Percentiles rank a stretch among this genome's conserved stretches.
Evolutionary conservation across 2,329 filamentous ascomycete species (phyloP).

Genomic region (Neofusicoccum sp.): DNA sequence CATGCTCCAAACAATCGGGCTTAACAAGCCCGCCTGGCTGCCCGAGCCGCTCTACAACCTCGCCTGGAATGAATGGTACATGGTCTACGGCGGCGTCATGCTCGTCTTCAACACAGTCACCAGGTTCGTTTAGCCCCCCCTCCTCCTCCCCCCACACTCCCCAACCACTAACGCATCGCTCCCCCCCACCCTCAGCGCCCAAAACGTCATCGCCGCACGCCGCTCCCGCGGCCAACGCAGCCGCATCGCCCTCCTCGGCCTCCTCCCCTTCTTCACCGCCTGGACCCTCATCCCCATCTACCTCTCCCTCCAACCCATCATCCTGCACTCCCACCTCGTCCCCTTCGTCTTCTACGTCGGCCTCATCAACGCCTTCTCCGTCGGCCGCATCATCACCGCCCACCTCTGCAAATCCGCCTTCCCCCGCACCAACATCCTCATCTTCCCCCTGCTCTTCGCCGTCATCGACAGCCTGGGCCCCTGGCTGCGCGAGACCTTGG

Average conservation of each 20-base stretch:
- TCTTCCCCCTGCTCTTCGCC: slow-evolving; percentile 74
- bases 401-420: slow-evolving; percentile 87
- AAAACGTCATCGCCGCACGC: slow-evolving; percentile 83
- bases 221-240: slow-evolving; percentile 72
- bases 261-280: slow-evolving; percentile 76
- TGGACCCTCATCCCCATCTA: slow-evolving; percentile 81
- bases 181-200: slow-evolving; percentile 54
- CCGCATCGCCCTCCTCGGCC: slow-evolving; percentile 75
- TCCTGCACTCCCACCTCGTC: slow-evolving; percentile 80
- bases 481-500: slow-evolving; percentile 51
- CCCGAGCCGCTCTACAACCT: slow-evolving; percentile 74
- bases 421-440: slow-evolving; percentile 86
- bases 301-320: slow-evolving; percentile 80
- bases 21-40: slow-evolving; percentile 66
- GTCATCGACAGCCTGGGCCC: slow-evolving; percentile 82
- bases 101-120: slow-evolving; percentile 82
- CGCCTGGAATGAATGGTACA: slow-evolving; percentile 89
- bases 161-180: background rate
- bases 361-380: slow-evolving; percentile 89
- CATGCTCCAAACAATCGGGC: slow-evolving; percentile 70
- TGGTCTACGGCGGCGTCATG: slow-evolving; percentile 81
- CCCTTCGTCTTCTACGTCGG: slow-evolving; percentile 89
- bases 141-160: background rate
- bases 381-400: slow-evolving; percentile 93
- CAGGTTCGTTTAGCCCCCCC: slow-evolving; percentile 50